Percentiles rank a stretch among this genome's conserved stretches.
Conservation (phyloP, 2,329 filamentous ascomycete genomes). For the Berkeleyomyces rouxiae region DNA sequence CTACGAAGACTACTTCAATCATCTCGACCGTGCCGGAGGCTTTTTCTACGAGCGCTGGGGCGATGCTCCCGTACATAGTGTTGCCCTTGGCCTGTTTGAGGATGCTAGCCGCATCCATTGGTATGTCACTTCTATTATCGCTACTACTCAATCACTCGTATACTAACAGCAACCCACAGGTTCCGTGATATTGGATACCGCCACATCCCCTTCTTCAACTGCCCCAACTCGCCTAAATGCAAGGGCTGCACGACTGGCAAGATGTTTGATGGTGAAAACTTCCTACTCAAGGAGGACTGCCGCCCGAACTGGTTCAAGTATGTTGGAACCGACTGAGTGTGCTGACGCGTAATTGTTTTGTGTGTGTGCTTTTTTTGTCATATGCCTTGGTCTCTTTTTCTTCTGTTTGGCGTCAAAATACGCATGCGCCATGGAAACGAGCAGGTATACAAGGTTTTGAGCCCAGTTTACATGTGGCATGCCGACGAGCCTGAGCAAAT, state of each 20-base stretch:
- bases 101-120: slow-evolving; percentile 85
- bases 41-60: slow-evolving; percentile 99
- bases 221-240: slow-evolving; percentile 90
- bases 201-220: slow-evolving; percentile 97
- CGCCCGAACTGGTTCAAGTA: slow-evolving; percentile 95
- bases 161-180: slow-evolving; percentile 33
- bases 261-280: slow-evolving; percentile 77
- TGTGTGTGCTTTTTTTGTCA: neutral
- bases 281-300: slow-evolving; percentile 81
- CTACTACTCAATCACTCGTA: neutral
- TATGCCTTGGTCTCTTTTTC: neutral
- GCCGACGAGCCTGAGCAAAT: no score
- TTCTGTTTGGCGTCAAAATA: neutral
- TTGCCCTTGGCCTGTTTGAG: slow-evolving; percentile 82
- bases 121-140: slow-evolving; percentile 36
- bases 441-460: no score
- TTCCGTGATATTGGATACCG: slow-evolving; percentile 99
- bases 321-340: slow-evolving; percentile 53
- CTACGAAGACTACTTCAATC: slow-evolving; percentile 93
- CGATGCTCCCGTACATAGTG: slow-evolving; percentile 90
- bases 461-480: no score
- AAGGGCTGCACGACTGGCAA: slow-evolving; percentile 71
- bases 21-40: slow-evolving; percentile 80
- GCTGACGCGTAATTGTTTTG: neutral
- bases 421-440: neutral